These are phyloP conservation scores for Brassica balearica DNA, from an alignment of 441 rosid genomes.

Conservation along the genomic window DNA sequence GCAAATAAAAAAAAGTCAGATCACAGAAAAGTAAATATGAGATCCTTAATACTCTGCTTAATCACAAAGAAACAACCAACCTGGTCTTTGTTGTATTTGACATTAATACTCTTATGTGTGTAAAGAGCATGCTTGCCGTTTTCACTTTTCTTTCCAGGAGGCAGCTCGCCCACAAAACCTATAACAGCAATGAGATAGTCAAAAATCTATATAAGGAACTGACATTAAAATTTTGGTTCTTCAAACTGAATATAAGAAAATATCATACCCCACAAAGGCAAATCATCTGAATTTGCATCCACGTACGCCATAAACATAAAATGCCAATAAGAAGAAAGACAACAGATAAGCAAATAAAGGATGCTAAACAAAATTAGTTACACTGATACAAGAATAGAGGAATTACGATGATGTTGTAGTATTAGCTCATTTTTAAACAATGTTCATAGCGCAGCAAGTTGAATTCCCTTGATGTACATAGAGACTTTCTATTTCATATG, in stretches of 20 bases:
- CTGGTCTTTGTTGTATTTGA: constrained; percentile 86
- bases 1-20: constrained; percentile 12
- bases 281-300: constrained; percentile 78
- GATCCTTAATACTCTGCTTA: not conserved
- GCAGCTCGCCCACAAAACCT: constrained; percentile 92
- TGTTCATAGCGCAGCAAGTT: constrained; percentile 6
- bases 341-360: constrained; percentile 16
- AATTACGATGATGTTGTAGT: not conserved
- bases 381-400: not conserved
- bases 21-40: constrained; percentile 8
- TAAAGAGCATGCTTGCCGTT: constrained; percentile 74
- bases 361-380: not conserved
- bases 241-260: constrained; percentile 7
- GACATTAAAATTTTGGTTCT: not conserved
- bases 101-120: constrained; percentile 78
- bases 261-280: constrained; percentile 92
- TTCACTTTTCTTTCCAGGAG: constrained; percentile 78
- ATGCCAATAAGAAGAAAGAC: constrained; percentile 16
- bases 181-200: constrained; percentile 34
- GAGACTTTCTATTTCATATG: not conserved
- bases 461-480: not conserved
- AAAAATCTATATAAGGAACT: constrained; percentile 21
- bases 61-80: constrained; percentile 48
- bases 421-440: constrained; percentile 14
- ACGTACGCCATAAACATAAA: constrained; percentile 37